These are phyloP conservation scores for Prunus mira DNA, from an alignment of 306 rosid species.

Conservation along the genomic window DNA sequence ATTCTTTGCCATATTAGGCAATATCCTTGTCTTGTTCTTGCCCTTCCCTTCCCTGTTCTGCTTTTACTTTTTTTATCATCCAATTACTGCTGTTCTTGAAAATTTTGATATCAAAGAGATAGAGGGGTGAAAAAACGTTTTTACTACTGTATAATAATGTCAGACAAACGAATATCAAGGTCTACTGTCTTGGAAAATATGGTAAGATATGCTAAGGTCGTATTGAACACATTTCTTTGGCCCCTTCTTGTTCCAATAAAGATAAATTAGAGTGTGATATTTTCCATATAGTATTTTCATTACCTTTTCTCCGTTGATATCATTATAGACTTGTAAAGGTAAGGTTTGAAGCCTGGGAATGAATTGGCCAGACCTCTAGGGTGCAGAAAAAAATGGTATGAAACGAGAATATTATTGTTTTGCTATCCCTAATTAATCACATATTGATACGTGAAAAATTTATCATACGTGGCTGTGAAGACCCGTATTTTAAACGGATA, in stretches of 20 bases:
- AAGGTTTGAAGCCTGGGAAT: no score
- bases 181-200: background rate
- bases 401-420: no score
- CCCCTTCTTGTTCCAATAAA: background rate
- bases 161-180: background rate
- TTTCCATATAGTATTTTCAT: background rate
- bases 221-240: background rate
- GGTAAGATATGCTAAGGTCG: background rate
- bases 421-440: rapidly evolving
- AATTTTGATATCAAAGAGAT: background rate
- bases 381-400: no score
- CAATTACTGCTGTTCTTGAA: no score
- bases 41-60: background rate
- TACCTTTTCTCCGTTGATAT: no score
- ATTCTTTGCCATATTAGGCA: constrained; percentile 6
- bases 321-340: no score
- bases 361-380: no score
- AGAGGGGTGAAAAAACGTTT: background rate
- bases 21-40: background rate
- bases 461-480: no score
- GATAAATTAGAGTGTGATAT: background rate
- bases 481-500: no score
- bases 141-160: background rate
- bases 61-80: background rate
- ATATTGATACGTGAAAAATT: no score